These are phyloP conservation scores for Inga oerstediana DNA, from an alignment of 306 rosid genomes.

Conservation along the genomic window DNA sequence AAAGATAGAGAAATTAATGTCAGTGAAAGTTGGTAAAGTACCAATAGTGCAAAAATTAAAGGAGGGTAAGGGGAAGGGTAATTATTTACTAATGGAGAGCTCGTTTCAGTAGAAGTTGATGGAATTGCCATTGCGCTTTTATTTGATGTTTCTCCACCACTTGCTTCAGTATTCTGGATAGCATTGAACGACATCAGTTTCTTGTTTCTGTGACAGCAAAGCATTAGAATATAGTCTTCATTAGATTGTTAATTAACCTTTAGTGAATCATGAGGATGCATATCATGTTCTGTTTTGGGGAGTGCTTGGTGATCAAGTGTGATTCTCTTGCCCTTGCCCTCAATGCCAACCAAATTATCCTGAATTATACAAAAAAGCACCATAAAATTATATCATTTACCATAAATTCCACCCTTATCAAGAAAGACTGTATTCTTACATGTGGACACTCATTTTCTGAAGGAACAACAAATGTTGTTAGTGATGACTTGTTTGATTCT, in stretches of 20 bases:
- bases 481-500: background rate
- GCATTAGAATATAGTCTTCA: too few species aligned
- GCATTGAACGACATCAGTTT: too few species aligned
- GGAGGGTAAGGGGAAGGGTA: background rate
- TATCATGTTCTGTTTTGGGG: background rate
- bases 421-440: too few species aligned
- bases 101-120: background rate
- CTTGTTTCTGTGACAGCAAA: too few species aligned
- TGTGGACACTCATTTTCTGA: too few species aligned
- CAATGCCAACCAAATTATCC: too few species aligned
- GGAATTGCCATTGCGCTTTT: background rate
- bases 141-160: background rate
- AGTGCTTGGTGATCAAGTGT: background rate
- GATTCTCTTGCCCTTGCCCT: background rate
- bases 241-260: too few species aligned
- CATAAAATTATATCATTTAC: too few species aligned
- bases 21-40: background rate
- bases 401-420: too few species aligned
- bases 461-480: too few species aligned
- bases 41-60: background rate
- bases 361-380: too few species aligned
- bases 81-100: background rate
- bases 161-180: background rate
- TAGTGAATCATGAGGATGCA: too few species aligned
- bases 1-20: background rate